Evolutionary conservation across 495 filamentous ascomycete genomes (phyloP).

Genomic region (Apiosordaria backusii): DNA sequence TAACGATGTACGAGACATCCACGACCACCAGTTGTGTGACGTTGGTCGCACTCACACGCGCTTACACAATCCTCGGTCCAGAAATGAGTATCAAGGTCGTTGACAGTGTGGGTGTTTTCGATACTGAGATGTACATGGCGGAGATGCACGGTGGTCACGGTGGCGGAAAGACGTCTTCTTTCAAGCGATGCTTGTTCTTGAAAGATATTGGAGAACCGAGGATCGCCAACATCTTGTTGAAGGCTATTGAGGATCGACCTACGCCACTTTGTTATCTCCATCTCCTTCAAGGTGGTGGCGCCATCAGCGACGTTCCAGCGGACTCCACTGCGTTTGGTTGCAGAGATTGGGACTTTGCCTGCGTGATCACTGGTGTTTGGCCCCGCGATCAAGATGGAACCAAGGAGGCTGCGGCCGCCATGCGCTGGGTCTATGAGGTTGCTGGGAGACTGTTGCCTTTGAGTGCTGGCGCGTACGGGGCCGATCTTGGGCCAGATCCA

Average conservation of each 20-base stretch:
- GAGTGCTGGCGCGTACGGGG: constrained; percentile 54
- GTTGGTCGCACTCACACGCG: background rate
- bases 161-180: constrained; percentile 57
- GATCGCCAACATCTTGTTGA: constrained; percentile 41
- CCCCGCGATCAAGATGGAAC: constrained; percentile 52
- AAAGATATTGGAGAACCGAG: constrained; percentile 45
- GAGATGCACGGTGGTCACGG: constrained; percentile 58
- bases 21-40: constrained; percentile 23
- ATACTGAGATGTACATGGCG: constrained; percentile 61
- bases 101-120: constrained; percentile 53
- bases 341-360: constrained; percentile 63
- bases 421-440: constrained; percentile 57
- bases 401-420: constrained; percentile 39
- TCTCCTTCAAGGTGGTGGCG: constrained; percentile 59
- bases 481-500: constrained; percentile 62
- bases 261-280: constrained; percentile 59
- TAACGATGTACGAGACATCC: constrained; percentile 50
- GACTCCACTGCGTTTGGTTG: constrained; percentile 59
- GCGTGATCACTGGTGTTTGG: constrained; percentile 64
- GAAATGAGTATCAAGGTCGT: constrained; percentile 37
- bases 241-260: constrained; percentile 50
- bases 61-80: constrained; percentile 34
- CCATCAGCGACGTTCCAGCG: constrained; percentile 44
- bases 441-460: constrained; percentile 47
- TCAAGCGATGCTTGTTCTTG: constrained; percentile 64